These are phyloP conservation scores for Detonula confervacea DNA, from an alignment of 352 stramenopile species.

Conservation along the genomic window DNA sequence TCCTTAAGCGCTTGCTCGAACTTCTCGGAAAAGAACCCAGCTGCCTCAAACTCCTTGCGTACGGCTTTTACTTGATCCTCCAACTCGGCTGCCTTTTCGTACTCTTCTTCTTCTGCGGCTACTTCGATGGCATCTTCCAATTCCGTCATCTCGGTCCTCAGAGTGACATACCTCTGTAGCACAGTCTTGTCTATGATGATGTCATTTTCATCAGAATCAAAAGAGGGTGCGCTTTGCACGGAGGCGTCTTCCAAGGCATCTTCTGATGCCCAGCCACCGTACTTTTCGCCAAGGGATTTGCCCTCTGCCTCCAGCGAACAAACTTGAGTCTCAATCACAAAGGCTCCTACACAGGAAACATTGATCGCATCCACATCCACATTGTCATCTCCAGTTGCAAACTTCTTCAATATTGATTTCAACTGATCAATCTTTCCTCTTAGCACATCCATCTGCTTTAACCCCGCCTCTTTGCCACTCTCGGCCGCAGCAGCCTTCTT, in stretches of 20 bases:
- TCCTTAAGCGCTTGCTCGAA: conserved; percentile 24
- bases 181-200: conserved; percentile 17
- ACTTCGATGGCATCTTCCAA: conserved; percentile 60
- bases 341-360: conserved; percentile 69
- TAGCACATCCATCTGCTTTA: conserved; percentile 63
- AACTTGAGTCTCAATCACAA: conserved; percentile 79
- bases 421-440: conserved; percentile 67
- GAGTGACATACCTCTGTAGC: conserved; percentile 16
- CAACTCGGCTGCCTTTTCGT: conserved; percentile 62
- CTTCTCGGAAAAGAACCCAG: conserved; percentile 50
- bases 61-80: conserved; percentile 61
- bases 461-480: conserved; percentile 61
- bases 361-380: conserved; percentile 47
- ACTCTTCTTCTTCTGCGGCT: conserved; percentile 68
- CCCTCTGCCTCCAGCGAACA: conserved; percentile 65
- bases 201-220: conserved; percentile 27
- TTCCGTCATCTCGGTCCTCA: conserved; percentile 21
- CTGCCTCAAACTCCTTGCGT: conserved; percentile 49
- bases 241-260: conserved; percentile 22
- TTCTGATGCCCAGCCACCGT: conserved; percentile 57
- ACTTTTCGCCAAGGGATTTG: conserved; percentile 65
- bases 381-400: conserved; percentile 38
- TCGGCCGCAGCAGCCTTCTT: conserved; percentile 63
- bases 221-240: conserved; percentile 23
- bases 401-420: conserved; percentile 50